Conservation (phyloP, 2,329 filamentous ascomycete genomes). For the Pseudogymnoascus sp. region DNA sequence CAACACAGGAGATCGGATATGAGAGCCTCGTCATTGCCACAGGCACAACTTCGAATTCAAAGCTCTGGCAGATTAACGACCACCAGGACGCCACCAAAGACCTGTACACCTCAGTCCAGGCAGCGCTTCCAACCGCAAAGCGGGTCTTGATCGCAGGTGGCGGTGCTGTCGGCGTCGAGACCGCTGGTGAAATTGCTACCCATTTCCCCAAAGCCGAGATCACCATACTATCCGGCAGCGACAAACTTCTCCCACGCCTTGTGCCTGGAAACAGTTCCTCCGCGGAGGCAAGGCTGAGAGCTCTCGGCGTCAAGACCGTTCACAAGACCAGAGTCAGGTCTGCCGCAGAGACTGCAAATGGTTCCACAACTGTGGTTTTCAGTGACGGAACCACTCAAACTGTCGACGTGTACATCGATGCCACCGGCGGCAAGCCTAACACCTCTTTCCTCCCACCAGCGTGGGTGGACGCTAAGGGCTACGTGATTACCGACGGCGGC, state of each 20-base stretch:
- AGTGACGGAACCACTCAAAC: slow-evolving; percentile 35
- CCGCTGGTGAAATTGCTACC: slow-evolving; percentile 25
- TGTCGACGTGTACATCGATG: slow-evolving; percentile 41
- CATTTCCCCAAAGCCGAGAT: slow-evolving; percentile 16
- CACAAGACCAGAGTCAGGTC: slow-evolving; percentile 32
- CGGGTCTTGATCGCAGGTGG: slow-evolving; percentile 25
- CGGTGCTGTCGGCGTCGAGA: slow-evolving; percentile 27
- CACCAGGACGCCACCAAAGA: slow-evolving; percentile 27
- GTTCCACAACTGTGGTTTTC: slow-evolving; percentile 32
- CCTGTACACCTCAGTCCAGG: not conserved
- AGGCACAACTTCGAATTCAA: slow-evolving; percentile 37
- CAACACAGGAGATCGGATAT: slow-evolving; percentile 31
- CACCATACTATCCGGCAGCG: slow-evolving; percentile 17
- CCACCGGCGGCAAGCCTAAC: slow-evolving; percentile 36
- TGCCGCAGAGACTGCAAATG: slow-evolving; percentile 24
- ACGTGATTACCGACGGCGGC: slow-evolving; percentile 38
- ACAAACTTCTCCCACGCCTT: slow-evolving; percentile 12
- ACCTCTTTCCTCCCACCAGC: slow-evolving; percentile 37
- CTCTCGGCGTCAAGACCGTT: slow-evolving; percentile 43
- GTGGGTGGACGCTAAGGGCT: slow-evolving; percentile 38
- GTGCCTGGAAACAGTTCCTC: not conserved
- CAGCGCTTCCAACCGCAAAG: slow-evolving; percentile 16
- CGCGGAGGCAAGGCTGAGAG: slow-evolving; percentile 36
- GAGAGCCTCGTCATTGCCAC: slow-evolving; percentile 47
- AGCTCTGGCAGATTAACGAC: slow-evolving; percentile 37